These are phyloP conservation scores for Echium plantagineum DNA, from an alignment of 257 asterid species.

Conservation along the genomic window DNA sequence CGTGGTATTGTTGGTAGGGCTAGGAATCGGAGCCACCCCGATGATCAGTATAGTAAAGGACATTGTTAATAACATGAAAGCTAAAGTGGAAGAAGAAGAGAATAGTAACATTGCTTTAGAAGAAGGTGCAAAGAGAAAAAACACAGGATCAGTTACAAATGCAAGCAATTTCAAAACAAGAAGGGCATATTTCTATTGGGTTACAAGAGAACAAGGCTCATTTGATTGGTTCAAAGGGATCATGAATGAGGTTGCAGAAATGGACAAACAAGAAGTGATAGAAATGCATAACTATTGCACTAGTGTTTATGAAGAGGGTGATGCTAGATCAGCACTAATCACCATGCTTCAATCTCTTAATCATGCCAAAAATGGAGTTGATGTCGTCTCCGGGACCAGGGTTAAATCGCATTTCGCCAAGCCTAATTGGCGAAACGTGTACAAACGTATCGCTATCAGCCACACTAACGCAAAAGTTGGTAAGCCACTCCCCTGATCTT, in stretches of 20 bases:
- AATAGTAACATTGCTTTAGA: not conserved
- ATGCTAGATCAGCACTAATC: slow-evolving; percentile 62
- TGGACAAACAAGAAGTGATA: slow-evolving; percentile 41
- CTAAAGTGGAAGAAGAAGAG: slow-evolving; percentile 12
- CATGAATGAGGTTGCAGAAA: slow-evolving; percentile 61
- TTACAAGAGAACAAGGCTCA: slow-evolving; percentile 64
- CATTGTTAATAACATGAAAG: slow-evolving; percentile 47
- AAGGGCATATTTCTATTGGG: slow-evolving; percentile 75
- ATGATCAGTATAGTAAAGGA: slow-evolving; percentile 70
- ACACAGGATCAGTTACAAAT: not conserved
- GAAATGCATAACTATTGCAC: slow-evolving; percentile 75
- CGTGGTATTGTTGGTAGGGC: slow-evolving; percentile 50
- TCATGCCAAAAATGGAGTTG: slow-evolving; percentile 63
- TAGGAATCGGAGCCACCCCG: slow-evolving; percentile 75
- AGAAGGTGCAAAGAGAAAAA: not conserved
- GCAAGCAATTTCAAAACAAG: slow-evolving; percentile 17
- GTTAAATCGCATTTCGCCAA: slow-evolving; percentile 57
- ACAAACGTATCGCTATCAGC: slow-evolving; percentile 45
- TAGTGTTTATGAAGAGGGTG: slow-evolving; percentile 70
- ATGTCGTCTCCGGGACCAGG: slow-evolving; percentile 52
- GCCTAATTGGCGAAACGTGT: slow-evolving; percentile 65
- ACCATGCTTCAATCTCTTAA: slow-evolving; percentile 62
- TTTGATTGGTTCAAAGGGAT: slow-evolving; percentile 76
- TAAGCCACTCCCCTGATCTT: slow-evolving; percentile 19
- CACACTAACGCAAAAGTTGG: slow-evolving; percentile 55